Base-by-base conservation (phyloP, 2,329 filamentous ascomycete species). In the Hansfordia pulvinata region DNA sequence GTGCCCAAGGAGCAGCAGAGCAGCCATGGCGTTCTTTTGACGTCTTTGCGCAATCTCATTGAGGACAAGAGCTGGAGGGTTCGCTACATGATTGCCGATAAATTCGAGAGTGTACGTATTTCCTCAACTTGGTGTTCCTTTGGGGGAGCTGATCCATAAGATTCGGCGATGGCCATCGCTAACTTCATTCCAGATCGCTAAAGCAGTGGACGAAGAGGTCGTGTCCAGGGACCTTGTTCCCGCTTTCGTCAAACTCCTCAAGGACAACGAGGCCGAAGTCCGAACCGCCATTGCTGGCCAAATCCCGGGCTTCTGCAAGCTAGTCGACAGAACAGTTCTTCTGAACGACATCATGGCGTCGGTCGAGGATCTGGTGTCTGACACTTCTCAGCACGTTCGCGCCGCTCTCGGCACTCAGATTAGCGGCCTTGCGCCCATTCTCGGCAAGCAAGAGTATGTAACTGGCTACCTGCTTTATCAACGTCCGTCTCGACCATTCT, bases 1-100 rank as follows among this genome's bases (percentile, higher is more conserved):
- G 86, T 98, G 17, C 90, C 90, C 34, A 96, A 96, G 59, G 90
- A 96, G 55, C 86, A 98, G 53, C 90, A 98, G 56, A 78, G 84
- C 23, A 94, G 86, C 56, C 88, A 96, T 47, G 90, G 88, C 28
- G 84, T 96, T 30, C 62, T 98, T 31, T 64, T 98, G 45, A 88
- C 83, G 26, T 85, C 88, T 23, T 61, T 98, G 46, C 78, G 90
- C 44, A 93, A 74, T 58, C 58, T 98, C 47, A 96, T 98, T 58
- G 90, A 94, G 47, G 90, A 98, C 54, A 98, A 96, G 72, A 96
- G 90, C 61, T 98, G 90, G 90, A 76, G 90, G 47, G 90, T 98
- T 33, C 75, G 90, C 51, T 98, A 96, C 57, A 98, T 98, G 90
- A 90, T 98, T 43, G 90, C 90, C 25, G 90, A 98, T 55, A 75